These are phyloP conservation scores for Wickerhamomyces chaumierensis DNA, from an alignment of 805 yeast species.

Conservation along the genomic window DNA sequence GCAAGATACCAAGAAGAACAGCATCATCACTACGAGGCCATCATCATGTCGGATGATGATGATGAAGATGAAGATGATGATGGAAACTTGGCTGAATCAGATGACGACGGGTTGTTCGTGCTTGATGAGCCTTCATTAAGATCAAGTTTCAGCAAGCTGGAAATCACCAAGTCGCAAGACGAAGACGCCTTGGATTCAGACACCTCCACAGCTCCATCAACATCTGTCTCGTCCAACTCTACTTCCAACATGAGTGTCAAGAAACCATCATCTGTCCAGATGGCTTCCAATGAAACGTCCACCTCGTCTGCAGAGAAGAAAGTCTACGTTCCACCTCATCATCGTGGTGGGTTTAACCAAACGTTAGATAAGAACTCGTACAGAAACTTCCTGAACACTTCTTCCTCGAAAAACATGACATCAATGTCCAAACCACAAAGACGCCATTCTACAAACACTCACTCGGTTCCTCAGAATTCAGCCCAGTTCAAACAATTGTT, in stretches of 20 bases:
- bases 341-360: slow-evolving; percentile 25
- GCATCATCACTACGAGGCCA: slow-evolving; percentile 9
- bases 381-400: slow-evolving; percentile 5
- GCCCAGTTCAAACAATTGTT: background rate
- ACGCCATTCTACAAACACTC: background rate
- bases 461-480: background rate
- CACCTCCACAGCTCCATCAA: slow-evolving; percentile 17
- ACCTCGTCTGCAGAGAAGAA: slow-evolving; percentile 5
- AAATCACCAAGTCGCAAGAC: slow-evolving; percentile 3
- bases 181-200: slow-evolving; percentile 14
- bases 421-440: slow-evolving; percentile 8
- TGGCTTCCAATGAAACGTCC: slow-evolving; percentile 1
- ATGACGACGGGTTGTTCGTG: slow-evolving; percentile 27
- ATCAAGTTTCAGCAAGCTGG: background rate
- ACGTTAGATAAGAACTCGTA: background rate
- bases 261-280: slow-evolving; percentile 6
- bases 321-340: slow-evolving; percentile 42
- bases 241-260: slow-evolving; percentile 4
- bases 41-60: slow-evolving; percentile 11
- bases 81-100: slow-evolving; percentile 9
- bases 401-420: slow-evolving; percentile 8
- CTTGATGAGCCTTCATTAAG: slow-evolving; percentile 22
- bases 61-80: slow-evolving; percentile 10
- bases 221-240: slow-evolving; percentile 3
- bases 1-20: slow-evolving; percentile 20